Percentiles rank a stretch among this genome's conserved stretches.
Conservation (phyloP, 441 rosid genomes). For the Jatropha podagrica region DNA sequence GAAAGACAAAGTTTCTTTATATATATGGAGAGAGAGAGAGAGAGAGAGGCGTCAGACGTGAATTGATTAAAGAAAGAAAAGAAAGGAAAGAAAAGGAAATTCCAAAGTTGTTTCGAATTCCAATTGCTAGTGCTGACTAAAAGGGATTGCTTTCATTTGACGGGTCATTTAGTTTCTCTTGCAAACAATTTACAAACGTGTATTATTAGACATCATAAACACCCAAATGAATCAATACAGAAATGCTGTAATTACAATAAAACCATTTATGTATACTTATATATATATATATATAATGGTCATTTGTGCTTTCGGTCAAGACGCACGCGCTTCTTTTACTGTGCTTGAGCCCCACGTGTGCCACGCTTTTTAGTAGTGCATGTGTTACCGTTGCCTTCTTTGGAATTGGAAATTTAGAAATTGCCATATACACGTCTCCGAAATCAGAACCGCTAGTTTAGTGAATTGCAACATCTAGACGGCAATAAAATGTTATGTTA, state of each 20-base stretch:
- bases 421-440: too few species aligned
- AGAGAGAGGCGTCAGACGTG: background rate
- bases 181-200: slow-evolving; percentile 27
- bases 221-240: background rate
- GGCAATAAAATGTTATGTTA: too few species aligned
- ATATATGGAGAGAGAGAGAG: background rate
- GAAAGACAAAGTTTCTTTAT: slow-evolving; percentile 11
- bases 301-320: slow-evolving; percentile 23
- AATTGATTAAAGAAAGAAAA: background rate
- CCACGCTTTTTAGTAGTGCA: slow-evolving; percentile 15
- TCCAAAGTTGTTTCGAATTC: slow-evolving; percentile 12
- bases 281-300: too few species aligned
- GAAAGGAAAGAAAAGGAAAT: background rate
- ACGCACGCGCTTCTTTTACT: slow-evolving; percentile 11
- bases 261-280: too few species aligned
- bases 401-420: background rate
- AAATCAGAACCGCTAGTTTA: too few species aligned
- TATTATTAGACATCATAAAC: slow-evolving; percentile 10
- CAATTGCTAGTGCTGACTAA: slow-evolving; percentile 20
- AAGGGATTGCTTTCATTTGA: slow-evolving; percentile 24
- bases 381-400: too few species aligned
- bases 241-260: background rate
- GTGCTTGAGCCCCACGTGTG: slow-evolving; percentile 22
- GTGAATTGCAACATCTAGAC: too few species aligned
- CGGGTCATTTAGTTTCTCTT: slow-evolving; percentile 26